Base-by-base conservation (phyloP, 805 yeast species). In the Nakazawaea sp. region DNA sequence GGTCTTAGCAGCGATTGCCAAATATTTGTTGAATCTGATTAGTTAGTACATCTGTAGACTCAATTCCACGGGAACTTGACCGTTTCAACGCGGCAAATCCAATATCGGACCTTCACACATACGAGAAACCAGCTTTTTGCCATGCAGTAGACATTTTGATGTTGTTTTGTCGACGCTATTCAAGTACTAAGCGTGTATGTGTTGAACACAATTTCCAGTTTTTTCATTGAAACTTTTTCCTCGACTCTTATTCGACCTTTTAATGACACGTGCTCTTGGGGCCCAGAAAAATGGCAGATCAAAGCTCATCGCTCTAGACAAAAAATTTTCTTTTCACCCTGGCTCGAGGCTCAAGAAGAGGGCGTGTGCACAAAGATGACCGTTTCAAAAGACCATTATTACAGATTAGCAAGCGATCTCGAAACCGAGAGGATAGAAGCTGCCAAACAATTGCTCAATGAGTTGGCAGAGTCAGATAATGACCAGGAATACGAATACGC, bases 1-100 rank as follows among this genome's bases (percentile, higher is more conserved):
- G 45, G 95, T 75, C 61, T 78, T 78, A 56, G 96, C 95, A 56
- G 96, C 85, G 57, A 90, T 73, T 49, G 95, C 76, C 62, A 89
- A 72, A 66, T 90, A 90, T 62, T 81, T 84, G 82, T 85, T 86
- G 70, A 82, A 78, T 48, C 82, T 75, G 45, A 9, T 23, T 9
- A 12, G 26, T 23, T 23, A 23, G 26, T 23, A 23, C 12, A 23
- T 23, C 26, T 12, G 26, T 23, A 6, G 31, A 15, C 5, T 15
- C 17, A 11, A 28, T 15, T 10, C 18, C 5, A 5, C 17, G 17
- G 5, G 12, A 15, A 28, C 15, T 16, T n/a, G n/a, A n/a, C n/a
- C n/a, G n/a, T n/a, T n/a, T n/a, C n/a, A n/a, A n/a, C n/a, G n/a
- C n/a, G n/a, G n/a, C n/a, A n/a, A n/a, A n/a, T n/a, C n/a, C n/a